Evolutionary conservation across 768 basidiomycete species (phyloP).

Genomic region (Lyophyllum semitale): DNA sequence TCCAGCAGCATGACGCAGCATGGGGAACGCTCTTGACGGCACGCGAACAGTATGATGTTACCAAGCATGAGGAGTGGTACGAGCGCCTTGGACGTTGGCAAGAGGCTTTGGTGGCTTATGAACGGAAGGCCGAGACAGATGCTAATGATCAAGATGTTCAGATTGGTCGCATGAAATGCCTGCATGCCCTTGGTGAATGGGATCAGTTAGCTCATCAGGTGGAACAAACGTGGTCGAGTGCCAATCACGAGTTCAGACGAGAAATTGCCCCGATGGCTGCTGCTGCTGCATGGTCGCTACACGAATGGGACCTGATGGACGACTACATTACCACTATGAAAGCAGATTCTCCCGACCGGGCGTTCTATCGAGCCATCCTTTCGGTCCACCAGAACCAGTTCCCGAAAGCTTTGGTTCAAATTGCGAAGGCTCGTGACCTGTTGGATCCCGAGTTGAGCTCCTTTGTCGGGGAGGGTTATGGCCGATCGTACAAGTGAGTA

Average conservation of each 20-base stretch:
- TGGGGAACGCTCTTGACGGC: constrained; percentile 95
- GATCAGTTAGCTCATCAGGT: constrained; percentile 85
- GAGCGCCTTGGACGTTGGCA: constrained; percentile 96
- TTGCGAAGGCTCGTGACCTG: constrained; percentile 89
- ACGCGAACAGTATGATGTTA: constrained; percentile 85
- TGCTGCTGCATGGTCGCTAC: constrained; percentile 94
- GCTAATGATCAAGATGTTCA: constrained; percentile 76
- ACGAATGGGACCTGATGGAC: constrained; percentile 99
- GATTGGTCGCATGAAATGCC: constrained; percentile 91
- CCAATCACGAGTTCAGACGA: constrained; percentile 79
- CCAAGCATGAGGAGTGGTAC: constrained; percentile 97
- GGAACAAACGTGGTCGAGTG: constrained; percentile 83
- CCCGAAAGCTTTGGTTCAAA: constrained; percentile 84
- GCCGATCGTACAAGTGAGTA: constrained; percentile 91
- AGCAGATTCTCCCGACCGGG: constrained; percentile 87
- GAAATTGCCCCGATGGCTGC: constrained; percentile 97
- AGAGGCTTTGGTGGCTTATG: constrained; percentile 85
- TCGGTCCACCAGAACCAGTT: constrained; percentile 97
- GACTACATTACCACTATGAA: constrained; percentile 95
- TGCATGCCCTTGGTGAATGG: constrained; percentile 99
- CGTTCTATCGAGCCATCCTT: constrained; percentile 95
- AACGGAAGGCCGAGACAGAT: constrained; percentile 75
- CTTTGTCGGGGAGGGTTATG: constrained; percentile 94
- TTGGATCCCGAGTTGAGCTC: constrained; percentile 90
- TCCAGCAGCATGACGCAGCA: constrained; percentile 97